phyloP scores from a whole-genome alignment of 164 flowering plant species.

The Paratinospora sagittata region DNA sequence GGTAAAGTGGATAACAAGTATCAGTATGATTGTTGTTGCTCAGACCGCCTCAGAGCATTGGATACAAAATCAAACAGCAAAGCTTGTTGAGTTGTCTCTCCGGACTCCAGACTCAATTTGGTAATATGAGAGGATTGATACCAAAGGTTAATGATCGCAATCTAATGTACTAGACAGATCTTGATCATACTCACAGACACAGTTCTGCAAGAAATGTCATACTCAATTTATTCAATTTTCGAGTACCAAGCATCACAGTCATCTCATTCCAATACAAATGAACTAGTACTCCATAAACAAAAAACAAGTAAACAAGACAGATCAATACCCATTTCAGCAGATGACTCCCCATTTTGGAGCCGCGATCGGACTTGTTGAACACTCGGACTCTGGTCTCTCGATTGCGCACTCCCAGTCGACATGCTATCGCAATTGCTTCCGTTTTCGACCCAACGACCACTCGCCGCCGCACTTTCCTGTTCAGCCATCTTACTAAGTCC shows the following conservation, averaged over 20 bases:
- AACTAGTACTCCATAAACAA: neutral
- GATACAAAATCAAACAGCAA: neutral
- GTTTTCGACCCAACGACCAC: constrained; percentile 28
- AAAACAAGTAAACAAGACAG: neutral
- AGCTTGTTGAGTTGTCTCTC: too few relatives aligned
- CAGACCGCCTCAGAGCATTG: neutral
- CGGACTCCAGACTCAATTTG: neutral
- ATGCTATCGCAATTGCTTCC: constrained; percentile 41
- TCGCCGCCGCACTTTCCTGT: neutral
- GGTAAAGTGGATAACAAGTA: neutral
- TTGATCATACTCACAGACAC: neutral
- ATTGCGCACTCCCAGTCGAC: constrained; percentile 45
- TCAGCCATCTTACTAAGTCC: constrained; percentile 15
- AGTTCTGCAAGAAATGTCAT: neutral
- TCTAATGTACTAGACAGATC: neutral
- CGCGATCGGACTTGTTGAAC: constrained; percentile 31
- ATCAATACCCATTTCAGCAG: constrained; percentile 22
- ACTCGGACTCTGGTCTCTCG: constrained; percentile 55
- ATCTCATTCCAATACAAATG: neutral
- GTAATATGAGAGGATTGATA: neutral
- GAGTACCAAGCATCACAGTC: neutral
- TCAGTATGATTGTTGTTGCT: neutral
- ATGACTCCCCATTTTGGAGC: constrained; percentile 41
- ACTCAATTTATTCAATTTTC: neutral
- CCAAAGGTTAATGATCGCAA: neutral